Conservation (phyloP, 2,329 filamentous ascomycete genomes). For the Diplodia corticola region DNA sequence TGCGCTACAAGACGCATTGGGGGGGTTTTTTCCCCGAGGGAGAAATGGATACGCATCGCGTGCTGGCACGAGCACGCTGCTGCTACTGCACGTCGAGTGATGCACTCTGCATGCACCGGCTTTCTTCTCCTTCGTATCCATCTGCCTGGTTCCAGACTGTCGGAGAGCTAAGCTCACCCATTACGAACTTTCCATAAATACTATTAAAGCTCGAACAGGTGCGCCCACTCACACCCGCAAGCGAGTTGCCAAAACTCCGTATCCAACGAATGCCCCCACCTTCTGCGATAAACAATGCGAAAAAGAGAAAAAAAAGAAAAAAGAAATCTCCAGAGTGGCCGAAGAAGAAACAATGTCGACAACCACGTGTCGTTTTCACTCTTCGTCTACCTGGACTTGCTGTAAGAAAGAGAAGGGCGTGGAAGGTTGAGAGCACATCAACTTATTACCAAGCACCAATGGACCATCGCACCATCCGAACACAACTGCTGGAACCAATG, state of each 20-base stretch:
- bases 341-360: background rate
- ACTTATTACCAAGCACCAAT: too few species aligned
- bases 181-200: background rate
- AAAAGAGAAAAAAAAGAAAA: background rate
- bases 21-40: background rate
- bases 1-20: background rate
- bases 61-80: background rate
- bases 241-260: background rate
- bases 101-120: background rate
- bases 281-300: background rate
- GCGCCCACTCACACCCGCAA: background rate
- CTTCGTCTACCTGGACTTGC: too few species aligned
- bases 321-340: background rate
- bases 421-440: too few species aligned
- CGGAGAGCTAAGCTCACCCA: background rate
- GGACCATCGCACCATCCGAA: too few species aligned
- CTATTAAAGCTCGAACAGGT: background rate
- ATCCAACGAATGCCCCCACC: background rate
- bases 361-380: background rate
- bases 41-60: background rate
- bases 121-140: background rate
- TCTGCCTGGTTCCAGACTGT: background rate
- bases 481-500: too few species aligned
- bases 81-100: background rate
- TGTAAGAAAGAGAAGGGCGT: too few species aligned